Evolutionary conservation across 2,329 filamentous ascomycete species (phyloP).

Genomic region (Exophiala alcalophila): DNA sequence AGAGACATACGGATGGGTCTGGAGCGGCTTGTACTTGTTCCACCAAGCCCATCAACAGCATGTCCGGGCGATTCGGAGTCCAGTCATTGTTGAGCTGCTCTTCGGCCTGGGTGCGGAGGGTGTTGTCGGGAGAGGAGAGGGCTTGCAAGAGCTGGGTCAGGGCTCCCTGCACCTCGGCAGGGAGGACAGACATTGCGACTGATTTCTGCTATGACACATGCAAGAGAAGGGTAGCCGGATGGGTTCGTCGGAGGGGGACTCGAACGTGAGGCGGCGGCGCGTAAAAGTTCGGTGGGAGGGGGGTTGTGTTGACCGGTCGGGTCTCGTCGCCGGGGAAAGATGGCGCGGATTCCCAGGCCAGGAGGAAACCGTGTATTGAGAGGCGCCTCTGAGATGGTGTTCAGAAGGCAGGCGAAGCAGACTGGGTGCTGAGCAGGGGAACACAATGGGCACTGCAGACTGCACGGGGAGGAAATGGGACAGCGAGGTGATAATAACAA

Average conservation of each 20-base stretch:
- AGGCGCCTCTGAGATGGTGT: too few relatives aligned
- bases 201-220: conserved; percentile 14
- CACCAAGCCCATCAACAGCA: conserved; percentile 87
- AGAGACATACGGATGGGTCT: conserved; percentile 63
- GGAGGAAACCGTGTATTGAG: too few relatives aligned
- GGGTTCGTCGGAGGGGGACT: conserved; percentile 1
- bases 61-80: conserved; percentile 75
- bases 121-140: conserved; percentile 86
- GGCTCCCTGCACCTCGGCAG: conserved; percentile 78
- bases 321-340: too few relatives aligned
- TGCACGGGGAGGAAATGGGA: too few relatives aligned
- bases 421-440: too few relatives aligned
- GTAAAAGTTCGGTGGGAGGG: conserved; percentile 5
- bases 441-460: too few relatives aligned
- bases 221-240: not conserved
- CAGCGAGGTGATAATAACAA: too few relatives aligned
- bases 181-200: conserved; percentile 74
- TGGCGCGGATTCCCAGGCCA: too few relatives aligned
- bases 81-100: conserved; percentile 88
- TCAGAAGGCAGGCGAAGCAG: too few relatives aligned
- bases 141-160: conserved; percentile 82
- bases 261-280: conserved; percentile 8
- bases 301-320: not conserved
- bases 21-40: conserved; percentile 83
- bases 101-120: conserved; percentile 78